Percentiles rank a stretch among this genome's conserved stretches.
Evolutionary conservation across 1,139 yeast species (phyloP).

Genomic region (Hansenula lynferdii): DNA sequence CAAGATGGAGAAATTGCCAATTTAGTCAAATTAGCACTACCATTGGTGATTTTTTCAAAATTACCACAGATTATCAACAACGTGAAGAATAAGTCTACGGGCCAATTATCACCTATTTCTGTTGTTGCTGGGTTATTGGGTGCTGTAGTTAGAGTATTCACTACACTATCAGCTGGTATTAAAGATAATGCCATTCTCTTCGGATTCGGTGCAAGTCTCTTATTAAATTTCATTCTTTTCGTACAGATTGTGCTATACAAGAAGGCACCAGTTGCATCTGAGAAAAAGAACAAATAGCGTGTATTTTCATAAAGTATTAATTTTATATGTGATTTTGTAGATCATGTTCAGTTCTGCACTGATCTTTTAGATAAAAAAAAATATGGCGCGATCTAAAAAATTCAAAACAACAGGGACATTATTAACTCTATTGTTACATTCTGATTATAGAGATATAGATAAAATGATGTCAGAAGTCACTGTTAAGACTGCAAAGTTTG

Average conservation of each 20-base stretch:
- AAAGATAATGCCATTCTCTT: conserved; percentile 28
- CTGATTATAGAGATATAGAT: too few relatives aligned
- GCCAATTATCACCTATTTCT: conserved; percentile 49
- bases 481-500: conserved; percentile 4
- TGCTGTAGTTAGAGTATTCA: conserved; percentile 50
- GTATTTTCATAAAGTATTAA: not conserved
- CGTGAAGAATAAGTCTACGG: conserved; percentile 43
- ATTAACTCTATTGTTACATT: too few relatives aligned
- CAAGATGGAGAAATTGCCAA: conserved; percentile 22
- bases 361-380: conserved; percentile 1
- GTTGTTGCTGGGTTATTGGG: conserved; percentile 54
- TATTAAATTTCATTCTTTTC: conserved; percentile 29
- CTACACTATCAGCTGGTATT: conserved; percentile 41
- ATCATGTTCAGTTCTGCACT: too few relatives aligned
- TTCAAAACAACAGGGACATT: not conserved
- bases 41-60: conserved; percentile 47
- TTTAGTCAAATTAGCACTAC: conserved; percentile 49
- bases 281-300: conserved; percentile 13
- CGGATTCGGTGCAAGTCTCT: conserved; percentile 28
- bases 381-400: not conserved
- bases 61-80: conserved; percentile 52
- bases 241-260: conserved; percentile 29
- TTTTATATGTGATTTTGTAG: too few relatives aligned
- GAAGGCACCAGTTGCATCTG: conserved; percentile 5
- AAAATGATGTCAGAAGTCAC: conserved; percentile 1